Evolutionary conservation across 106 monocot species (phyloP).

Genomic region (Acorus calamus): DNA sequence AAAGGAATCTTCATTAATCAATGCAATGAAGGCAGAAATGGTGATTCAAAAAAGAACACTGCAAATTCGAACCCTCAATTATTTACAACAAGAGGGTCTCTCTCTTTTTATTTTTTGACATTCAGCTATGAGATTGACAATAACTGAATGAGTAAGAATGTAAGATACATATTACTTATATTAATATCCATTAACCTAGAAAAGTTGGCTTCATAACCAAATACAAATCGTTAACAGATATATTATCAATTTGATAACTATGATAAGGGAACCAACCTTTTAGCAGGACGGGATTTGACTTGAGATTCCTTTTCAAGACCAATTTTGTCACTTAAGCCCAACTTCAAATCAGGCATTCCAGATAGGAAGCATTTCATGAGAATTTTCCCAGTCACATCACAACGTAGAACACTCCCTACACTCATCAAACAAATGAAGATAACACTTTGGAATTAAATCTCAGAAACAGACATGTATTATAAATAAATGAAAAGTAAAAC

Average conservation of each 20-base stretch:
- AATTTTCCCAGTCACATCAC: constrained; percentile 98
- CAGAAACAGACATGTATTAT: background rate
- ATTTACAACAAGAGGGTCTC: too few relatives aligned
- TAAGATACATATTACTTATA: too few relatives aligned
- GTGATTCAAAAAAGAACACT: too few relatives aligned
- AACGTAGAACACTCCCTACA: constrained; percentile 90
- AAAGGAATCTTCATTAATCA: too few relatives aligned
- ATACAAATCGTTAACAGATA: too few relatives aligned
- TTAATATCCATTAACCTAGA: too few relatives aligned
- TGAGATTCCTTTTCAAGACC: constrained; percentile 99
- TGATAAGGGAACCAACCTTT: constrained; percentile 39
- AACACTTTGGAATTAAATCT: background rate
- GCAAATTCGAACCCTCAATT: too few relatives aligned
- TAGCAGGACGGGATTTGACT: constrained; percentile 79
- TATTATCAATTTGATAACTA: background rate
- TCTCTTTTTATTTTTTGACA: too few relatives aligned
- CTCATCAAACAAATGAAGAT: constrained; percentile 1
- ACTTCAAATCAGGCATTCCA: constrained; percentile 97
- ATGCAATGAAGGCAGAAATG: too few relatives aligned
- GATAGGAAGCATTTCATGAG: constrained; percentile 99
- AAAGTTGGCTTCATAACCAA: too few relatives aligned
- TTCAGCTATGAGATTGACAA: too few relatives aligned
- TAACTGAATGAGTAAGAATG: too few relatives aligned
- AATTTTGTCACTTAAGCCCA: constrained; percentile 97
- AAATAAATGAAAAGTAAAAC: background rate